These are phyloP conservation scores for Hanseniaspora hatyaiensis DNA, from an alignment of 805 yeast species.

Conservation along the genomic window DNA sequence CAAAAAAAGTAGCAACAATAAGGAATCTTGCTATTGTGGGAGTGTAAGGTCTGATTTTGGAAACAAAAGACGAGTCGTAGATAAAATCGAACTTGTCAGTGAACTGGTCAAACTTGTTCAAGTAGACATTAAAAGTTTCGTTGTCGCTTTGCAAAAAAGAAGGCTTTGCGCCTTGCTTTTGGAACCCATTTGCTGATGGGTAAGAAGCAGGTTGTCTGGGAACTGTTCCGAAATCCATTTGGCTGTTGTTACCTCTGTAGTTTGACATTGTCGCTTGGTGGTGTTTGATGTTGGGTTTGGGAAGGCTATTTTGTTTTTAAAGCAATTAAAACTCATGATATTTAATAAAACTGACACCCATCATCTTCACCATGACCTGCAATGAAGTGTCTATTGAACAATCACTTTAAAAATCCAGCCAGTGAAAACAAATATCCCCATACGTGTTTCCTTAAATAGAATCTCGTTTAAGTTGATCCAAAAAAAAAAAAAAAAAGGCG, in stretches of 20 bases:
- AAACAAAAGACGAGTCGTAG: conserved; percentile 41
- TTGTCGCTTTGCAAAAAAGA: conserved; percentile 14
- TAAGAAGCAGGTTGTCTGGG: conserved; percentile 8
- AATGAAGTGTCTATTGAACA: too few relatives aligned
- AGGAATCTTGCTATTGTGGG: conserved; percentile 82
- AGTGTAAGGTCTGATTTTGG: conserved; percentile 50
- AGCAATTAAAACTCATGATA: too few relatives aligned
- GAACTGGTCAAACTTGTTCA: conserved; percentile 34
- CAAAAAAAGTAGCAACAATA: conserved; percentile 86
- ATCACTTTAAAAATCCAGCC: too few relatives aligned
- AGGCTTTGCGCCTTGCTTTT: not conserved
- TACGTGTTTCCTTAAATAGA: too few relatives aligned
- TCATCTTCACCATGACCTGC: too few relatives aligned
- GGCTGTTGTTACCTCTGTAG: conserved; percentile 15
- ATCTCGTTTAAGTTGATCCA: too few relatives aligned
- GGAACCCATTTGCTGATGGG: conserved; percentile 4
- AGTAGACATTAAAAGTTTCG: conserved; percentile 6
- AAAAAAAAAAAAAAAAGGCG: too few relatives aligned
- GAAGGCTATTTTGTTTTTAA: too few relatives aligned
- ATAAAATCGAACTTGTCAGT: conserved; percentile 44
- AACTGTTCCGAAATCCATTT: conserved; percentile 2
- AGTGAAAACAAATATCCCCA: too few relatives aligned
- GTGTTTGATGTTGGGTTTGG: too few relatives aligned
- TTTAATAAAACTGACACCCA: too few relatives aligned
- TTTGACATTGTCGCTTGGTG: conserved; percentile 6